A percentile compares a stretch with the other conserved stretches of the same genome.
These are phyloP conservation scores for Lantana camara DNA, from an alignment of 257 asterid species.

Conservation along the genomic window DNA sequence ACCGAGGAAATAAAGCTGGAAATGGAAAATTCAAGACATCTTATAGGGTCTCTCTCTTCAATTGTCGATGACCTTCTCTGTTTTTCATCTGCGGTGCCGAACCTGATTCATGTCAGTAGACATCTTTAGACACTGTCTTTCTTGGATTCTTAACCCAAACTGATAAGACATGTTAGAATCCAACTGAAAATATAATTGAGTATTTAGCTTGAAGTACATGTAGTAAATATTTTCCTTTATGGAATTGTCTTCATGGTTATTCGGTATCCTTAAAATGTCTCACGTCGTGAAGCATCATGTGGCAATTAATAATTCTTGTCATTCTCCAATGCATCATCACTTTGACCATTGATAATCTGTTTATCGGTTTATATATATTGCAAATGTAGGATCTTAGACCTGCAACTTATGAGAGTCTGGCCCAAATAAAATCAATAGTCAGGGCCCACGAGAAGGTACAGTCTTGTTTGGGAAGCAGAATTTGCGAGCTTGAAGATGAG, in stretches of 20 bases:
- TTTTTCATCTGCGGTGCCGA: conserved; percentile 42
- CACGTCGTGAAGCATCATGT: background rate
- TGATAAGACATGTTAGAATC: conserved; percentile 3
- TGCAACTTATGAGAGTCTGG: conserved; percentile 50
- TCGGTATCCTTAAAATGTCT: background rate
- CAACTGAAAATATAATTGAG: background rate
- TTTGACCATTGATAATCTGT: conserved; percentile 15
- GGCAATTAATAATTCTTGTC: background rate
- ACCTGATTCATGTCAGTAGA: conserved; percentile 57
- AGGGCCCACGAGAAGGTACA: conserved; percentile 53
- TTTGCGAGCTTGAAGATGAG: conserved; percentile 66
- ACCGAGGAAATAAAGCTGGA: conserved; percentile 59
- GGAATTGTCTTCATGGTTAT: background rate
- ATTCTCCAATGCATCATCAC: background rate
- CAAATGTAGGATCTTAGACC: conserved; percentile 64
- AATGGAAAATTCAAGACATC: conserved; percentile 57
- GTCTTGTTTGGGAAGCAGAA: conserved; percentile 51
- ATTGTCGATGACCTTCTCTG: conserved; percentile 60
- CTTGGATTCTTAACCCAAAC: background rate
- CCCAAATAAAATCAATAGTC: conserved; percentile 46
- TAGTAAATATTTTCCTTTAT: conserved; percentile 6
- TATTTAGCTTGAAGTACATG: conserved; percentile 10
- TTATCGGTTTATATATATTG: conserved; percentile 16
- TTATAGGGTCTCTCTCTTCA: conserved; percentile 45
- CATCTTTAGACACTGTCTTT: conserved; percentile 23